Base-by-base conservation (phyloP, 2,329 filamentous ascomycete species). In the Fusarium cyanostomum region DNA sequence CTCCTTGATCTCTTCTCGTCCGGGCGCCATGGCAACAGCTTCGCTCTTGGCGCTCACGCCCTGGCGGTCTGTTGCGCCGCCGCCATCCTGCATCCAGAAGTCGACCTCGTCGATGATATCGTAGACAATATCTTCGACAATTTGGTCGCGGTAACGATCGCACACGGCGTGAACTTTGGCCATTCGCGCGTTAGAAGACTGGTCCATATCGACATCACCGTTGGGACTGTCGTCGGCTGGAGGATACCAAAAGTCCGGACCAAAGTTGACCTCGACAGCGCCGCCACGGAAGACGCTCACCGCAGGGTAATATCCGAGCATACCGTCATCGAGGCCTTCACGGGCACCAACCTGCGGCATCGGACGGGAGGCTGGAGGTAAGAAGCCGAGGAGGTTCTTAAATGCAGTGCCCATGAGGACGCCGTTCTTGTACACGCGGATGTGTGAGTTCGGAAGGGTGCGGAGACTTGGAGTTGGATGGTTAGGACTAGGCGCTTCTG, bases 51-150 rank as follows among this genome's bases (percentile, higher is more conserved):
- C 79, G 43, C 78, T 81, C 12, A 76, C 77, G 11, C 73, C 81
- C 9, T 78, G 78, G 39, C 78, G 76, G 56, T 82, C 82, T 42
- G 82, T 78, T 8, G 81, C 79, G 59, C 79, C 80, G 8, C 80
- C 81, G 21, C 84, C 84, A 63, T 92, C 91, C 72, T 91, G 86
- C 75, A 89, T 83, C 89, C 87, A 96, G 78, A 92, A 95, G 79
- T 96, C 93, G 44, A 96, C 91, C 78, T 99, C 95, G 72, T 99
- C 95, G 28, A 98, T 84, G 50, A 99, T 85, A 75, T 99, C 95
- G 74, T 93, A 97, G 27, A 97, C 85, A 21, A 97, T 83, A 71
- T 99, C 95, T 78, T 99, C 95, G 12, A 90, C 93, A 60, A 99
- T 94, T 79, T 98, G 94, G 74, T 99, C 94, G 57, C 88, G 87